phyloP scores from a whole-genome alignment of 2,329 filamentous ascomycete species.

The Penicillium sp. region DNA sequence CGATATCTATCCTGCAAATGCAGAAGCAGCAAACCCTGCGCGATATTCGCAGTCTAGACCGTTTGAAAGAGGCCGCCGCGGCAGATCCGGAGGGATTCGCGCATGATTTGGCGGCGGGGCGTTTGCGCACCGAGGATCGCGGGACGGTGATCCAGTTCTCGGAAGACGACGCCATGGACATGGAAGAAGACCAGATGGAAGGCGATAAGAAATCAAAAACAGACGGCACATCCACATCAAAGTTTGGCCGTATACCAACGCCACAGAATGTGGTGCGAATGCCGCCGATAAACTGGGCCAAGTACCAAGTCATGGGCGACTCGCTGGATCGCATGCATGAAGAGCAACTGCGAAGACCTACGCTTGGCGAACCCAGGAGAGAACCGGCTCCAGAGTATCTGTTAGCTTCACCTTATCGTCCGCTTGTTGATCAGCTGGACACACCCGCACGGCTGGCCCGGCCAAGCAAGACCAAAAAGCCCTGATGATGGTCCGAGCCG shows the following conservation, averaged over 20 bases:
- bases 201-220: constrained; percentile 26
- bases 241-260: constrained; percentile 71
- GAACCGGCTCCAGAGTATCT: constrained; percentile 56
- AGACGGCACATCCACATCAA: constrained; percentile 15
- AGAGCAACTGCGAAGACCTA: constrained; percentile 73
- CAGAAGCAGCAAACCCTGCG: constrained; percentile 78
- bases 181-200: constrained; percentile 41
- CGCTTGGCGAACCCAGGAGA: constrained; percentile 48
- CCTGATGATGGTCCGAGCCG: constrained; percentile 24
- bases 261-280: constrained; percentile 84
- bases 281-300: constrained; percentile 91
- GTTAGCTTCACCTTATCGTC: constrained; percentile 65
- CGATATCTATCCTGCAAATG: constrained; percentile 84
- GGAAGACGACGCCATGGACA: constrained; percentile 45
- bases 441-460: constrained; percentile 40
- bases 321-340: constrained; percentile 83
- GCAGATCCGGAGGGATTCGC: constrained; percentile 74
- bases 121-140: constrained; percentile 54
- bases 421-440: constrained; percentile 60
- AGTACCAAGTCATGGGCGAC: constrained; percentile 88
- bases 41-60: constrained; percentile 74
- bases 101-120: constrained; percentile 69
- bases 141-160: constrained; percentile 45
- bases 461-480: constrained; percentile 43
- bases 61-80: constrained; percentile 73